Base-by-base conservation (phyloP, 345 rosid genomes). In the Gossypium mustelinum region DNA sequence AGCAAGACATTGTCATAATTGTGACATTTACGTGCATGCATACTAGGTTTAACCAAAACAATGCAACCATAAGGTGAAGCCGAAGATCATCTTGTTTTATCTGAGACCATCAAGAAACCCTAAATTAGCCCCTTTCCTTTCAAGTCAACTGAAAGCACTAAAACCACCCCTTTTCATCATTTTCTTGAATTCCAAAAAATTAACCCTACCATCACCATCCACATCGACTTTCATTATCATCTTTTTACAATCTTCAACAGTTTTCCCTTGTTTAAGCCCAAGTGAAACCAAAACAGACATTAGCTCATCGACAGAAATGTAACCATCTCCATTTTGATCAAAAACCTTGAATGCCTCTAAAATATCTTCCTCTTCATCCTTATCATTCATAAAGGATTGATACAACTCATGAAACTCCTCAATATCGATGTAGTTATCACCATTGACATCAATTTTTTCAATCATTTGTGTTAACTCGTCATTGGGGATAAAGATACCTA, bases 201-300 rank as follows among this genome's bases (percentile, higher is more conserved):
- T 77, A 65, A 94, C 93, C 81, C 79, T 88, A 22, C 97, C 97
- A 74, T 94, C 97, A 7, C 97, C 97, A 56, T 94, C 98, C 11
- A 59, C 92, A 75, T 94, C 97, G 4, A 94, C 97, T 81, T 84
- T 82, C 81, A 13, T 86, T 24, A 92, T 94, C 92, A 94, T 94
- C 80, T 55, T 83, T 83, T 79, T 85, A 77, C 98, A 94, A 48
- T 92, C 97, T 65, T 90, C 97, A 11, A 68, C 29, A 0, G 87
- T 84, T 82, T 86, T 81, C 57, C 98, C 98, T 78, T 88, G 92
- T 66, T 89, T 90, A 12, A 92, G 73, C 41, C 97, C 98, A 18
- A 94, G 84, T 2, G 97, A 86, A 16, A 78, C 87, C 82, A 94
- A 56, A 43, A 94, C 93, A 17, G 88, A 57, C 77, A 84, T 85